Conservation (phyloP, 352 stramenopile species). For the Globisporangium radiosum region DNA sequence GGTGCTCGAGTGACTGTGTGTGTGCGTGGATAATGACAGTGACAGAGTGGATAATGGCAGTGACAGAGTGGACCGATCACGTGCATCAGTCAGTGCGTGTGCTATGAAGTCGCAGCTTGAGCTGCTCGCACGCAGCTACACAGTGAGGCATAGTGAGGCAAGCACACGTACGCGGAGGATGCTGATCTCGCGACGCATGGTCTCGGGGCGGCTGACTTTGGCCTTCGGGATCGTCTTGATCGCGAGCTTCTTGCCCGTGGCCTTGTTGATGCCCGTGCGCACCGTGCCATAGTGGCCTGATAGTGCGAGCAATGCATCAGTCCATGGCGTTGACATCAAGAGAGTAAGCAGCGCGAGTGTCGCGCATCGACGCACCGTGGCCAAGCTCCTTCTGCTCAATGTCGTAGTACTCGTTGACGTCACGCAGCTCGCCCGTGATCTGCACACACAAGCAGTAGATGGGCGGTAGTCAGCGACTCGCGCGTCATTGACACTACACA, state of each 20-base stretch:
- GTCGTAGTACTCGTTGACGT: constrained; percentile 83
- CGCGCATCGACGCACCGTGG: constrained; percentile 27
- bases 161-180: constrained; percentile 68
- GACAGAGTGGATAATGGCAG: background rate
- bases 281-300: constrained; percentile 96
- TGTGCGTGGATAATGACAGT: constrained; percentile 10
- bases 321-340: too few relatives aligned
- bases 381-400: constrained; percentile 87
- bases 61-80: background rate
- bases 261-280: constrained; percentile 91
- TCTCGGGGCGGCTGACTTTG: constrained; percentile 93
- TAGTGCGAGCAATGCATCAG: too few relatives aligned
- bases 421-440: constrained; percentile 78
- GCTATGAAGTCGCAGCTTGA: too few relatives aligned
- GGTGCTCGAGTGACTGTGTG: constrained; percentile 83
- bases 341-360: too few relatives aligned
- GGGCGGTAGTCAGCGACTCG: too few relatives aligned
- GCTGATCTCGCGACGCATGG: constrained; percentile 91
- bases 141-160: too few relatives aligned
- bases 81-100: too few relatives aligned
- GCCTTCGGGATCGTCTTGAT: constrained; percentile 99
- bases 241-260: constrained; percentile 92
- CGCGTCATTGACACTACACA: too few relatives aligned
- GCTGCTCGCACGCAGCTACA: too few relatives aligned
- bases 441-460: constrained; percentile 10